Percentiles rank a stretch among this genome's conserved stretches.
phyloP scores from a whole-genome alignment of 2,329 filamentous ascomycete species.

The Fusarium udum region DNA sequence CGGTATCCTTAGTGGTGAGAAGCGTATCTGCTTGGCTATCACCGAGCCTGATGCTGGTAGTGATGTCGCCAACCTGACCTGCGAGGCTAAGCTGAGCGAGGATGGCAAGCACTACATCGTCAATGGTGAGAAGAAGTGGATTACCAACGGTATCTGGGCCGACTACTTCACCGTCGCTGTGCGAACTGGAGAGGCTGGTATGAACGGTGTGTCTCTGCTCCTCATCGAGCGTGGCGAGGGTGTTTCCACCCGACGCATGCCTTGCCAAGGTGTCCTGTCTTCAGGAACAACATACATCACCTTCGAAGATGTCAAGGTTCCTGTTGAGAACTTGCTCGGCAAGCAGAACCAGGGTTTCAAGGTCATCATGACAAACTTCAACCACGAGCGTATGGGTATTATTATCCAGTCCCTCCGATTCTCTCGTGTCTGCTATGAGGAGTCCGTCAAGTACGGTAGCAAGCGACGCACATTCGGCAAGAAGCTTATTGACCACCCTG shows the following conservation, averaged over 20 bases:
- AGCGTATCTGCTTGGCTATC: constrained; percentile 96
- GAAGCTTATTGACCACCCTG: constrained; percentile 94
- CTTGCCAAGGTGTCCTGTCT: constrained; percentile 97
- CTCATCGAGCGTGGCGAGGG: constrained; percentile 92
- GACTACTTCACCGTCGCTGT: constrained; percentile 99
- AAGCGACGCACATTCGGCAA: constrained; percentile 98
- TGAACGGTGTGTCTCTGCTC: constrained; percentile 91
- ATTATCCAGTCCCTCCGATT: constrained; percentile 98
- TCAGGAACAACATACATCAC: constrained; percentile 83
- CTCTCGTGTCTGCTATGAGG: constrained; percentile 95
- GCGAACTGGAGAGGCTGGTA: constrained; percentile 85
- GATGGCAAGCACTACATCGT: constrained; percentile 99
- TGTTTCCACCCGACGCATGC: constrained; percentile 93
- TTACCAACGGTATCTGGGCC: constrained; percentile 95
- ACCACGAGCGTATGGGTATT: constrained; percentile 98
- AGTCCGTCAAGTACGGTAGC: constrained; percentile 95
- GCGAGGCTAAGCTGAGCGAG: constrained; percentile 92
- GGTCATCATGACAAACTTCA: constrained; percentile 99
- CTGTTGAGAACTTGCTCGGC: constrained; percentile 97
- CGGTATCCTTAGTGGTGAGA: constrained; percentile 88
- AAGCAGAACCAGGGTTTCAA: constrained; percentile 99
- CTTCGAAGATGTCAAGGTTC: constrained; percentile 98
- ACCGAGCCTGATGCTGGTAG: constrained; percentile 95
- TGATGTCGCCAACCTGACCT: constrained; percentile 94
- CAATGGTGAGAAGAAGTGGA: constrained; percentile 99